Evolutionary conservation across 2,329 filamentous ascomycete genomes (phyloP), one percentile per base, ranked within the genome.

Genomic region (Coniochaeta ligniaria): DNA sequence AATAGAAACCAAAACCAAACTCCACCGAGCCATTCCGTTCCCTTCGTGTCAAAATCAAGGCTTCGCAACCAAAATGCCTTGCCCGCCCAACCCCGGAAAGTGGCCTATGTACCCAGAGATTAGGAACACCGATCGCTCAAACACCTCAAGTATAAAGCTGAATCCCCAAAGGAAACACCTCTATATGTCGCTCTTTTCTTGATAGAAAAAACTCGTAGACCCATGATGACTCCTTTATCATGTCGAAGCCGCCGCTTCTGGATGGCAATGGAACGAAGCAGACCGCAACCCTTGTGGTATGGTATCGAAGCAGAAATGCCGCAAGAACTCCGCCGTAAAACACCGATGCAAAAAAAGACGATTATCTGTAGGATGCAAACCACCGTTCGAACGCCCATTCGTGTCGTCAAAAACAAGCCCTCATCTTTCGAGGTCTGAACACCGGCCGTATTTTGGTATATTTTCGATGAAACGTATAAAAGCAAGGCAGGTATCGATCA

Each of bases 131-230:
- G 9, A 36, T 57, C 35, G 33, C 54, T 57, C 54, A 57, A 67
- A 70, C 68, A 71, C 66, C 70, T 70, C 67, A 45, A 45, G 5
- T 43, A 45, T 43, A 58, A 20, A 58, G 54, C 22, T 36, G 54
- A 57, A 38, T 57, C 54, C 54, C 56, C 56, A 58, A 28, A 45
- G 22, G 22, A 41, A 58, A n/a, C 59, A 45, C 33, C 43, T 80
- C 80, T 82, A 83, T 81, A 80, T 79, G 74, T 76, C 73, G 67
- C 73, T 72, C 71, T 72, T 74, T 76, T 80, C 78, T 78, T 75
- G 73, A 76, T 76, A 74, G 72, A 73, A 74, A 74, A 71, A 73
- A 70, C 75, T 78, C 76, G 78, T 81, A 73, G 68, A 80, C 71
- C 78, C 78, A 74, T 80, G 73, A 77, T 75, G 73, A 76, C 68